Evolutionary conservation across 345 rosid genomes (phyloP).

Genomic region (Durio zibethinus): DNA sequence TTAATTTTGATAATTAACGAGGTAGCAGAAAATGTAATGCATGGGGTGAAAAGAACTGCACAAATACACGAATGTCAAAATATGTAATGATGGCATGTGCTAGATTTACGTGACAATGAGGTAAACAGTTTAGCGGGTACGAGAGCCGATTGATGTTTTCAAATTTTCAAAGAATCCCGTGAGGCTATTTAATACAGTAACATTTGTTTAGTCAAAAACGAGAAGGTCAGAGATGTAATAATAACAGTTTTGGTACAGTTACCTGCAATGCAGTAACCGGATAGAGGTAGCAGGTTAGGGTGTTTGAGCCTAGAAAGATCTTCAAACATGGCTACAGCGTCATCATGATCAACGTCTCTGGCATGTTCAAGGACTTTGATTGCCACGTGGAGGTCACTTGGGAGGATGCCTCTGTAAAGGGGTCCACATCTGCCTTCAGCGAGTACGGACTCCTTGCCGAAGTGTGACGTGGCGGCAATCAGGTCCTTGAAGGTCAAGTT

Average conservation of each 20-base stretch:
- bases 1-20: background rate
- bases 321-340: conserved; percentile 59
- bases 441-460: conserved; percentile 76
- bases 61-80: conserved; percentile 17
- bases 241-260: conserved; percentile 5
- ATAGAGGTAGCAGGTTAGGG: conserved; percentile 74
- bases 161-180: conserved; percentile 28
- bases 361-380: conserved; percentile 83
- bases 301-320: conserved; percentile 69
- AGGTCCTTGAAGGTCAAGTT: conserved; percentile 83
- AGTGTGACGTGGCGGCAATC: conserved; percentile 90
- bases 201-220: background rate
- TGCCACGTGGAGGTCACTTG: conserved; percentile 88
- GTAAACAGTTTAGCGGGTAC: no score
- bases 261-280: conserved; percentile 98
- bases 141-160: conserved; percentile 15
- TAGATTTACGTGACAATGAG: conserved; percentile 15
- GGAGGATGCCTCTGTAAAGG: conserved; percentile 72
- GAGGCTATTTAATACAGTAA: conserved; percentile 27
- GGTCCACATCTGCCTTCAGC: conserved; percentile 86
- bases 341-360: conserved; percentile 45
- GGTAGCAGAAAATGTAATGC: background rate
- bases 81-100: conserved; percentile 16
- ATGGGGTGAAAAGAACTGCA: background rate
- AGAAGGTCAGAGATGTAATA: background rate